Evolutionary conservation across 2,329 filamentous ascomycete species (phyloP).

Genomic region (Arthrinium puccinioides): DNA sequence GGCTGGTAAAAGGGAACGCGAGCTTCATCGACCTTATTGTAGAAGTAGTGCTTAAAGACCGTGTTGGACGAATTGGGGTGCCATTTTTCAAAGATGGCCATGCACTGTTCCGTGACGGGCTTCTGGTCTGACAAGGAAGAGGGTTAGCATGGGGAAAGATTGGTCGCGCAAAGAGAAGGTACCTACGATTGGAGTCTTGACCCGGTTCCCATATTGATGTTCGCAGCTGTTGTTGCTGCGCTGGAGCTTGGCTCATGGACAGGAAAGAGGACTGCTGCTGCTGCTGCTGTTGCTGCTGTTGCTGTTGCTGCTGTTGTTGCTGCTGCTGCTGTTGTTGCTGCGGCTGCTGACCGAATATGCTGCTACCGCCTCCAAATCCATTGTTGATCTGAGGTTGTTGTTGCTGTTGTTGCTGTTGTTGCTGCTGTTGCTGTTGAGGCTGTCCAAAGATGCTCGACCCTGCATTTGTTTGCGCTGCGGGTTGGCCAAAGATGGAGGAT

Average conservation of each 20-base stretch:
- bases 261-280: slow-evolving; percentile 29
- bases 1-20: slow-evolving; percentile 72
- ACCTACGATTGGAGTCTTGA: slow-evolving; percentile 41
- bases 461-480: slow-evolving; percentile 7
- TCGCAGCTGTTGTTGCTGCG: slow-evolving; percentile 21
- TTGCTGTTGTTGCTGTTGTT: slow-evolving; percentile 15
- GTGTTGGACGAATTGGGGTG: slow-evolving; percentile 60
- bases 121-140: slow-evolving; percentile 53
- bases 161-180: too few species aligned
- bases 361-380: slow-evolving; percentile 13
- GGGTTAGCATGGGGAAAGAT: neutral
- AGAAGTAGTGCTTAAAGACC: slow-evolving; percentile 77
- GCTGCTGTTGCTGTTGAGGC: slow-evolving; percentile 29
- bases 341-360: slow-evolving; percentile 29
- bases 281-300: slow-evolving; percentile 33
- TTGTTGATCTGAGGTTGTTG: slow-evolving; percentile 16
- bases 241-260: slow-evolving; percentile 34
- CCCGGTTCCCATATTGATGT: slow-evolving; percentile 47
- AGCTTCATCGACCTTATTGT: slow-evolving; percentile 73
- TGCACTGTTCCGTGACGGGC: slow-evolving; percentile 67
- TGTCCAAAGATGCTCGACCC: slow-evolving; percentile 30
- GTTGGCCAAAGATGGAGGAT: slow-evolving; percentile 20
- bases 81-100: slow-evolving; percentile 67
- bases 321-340: slow-evolving; percentile 28
- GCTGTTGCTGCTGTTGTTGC: slow-evolving; percentile 28